These are phyloP conservation scores for Vigna unguiculata DNA, from an alignment of 306 rosid species.

Conservation along the genomic window DNA sequence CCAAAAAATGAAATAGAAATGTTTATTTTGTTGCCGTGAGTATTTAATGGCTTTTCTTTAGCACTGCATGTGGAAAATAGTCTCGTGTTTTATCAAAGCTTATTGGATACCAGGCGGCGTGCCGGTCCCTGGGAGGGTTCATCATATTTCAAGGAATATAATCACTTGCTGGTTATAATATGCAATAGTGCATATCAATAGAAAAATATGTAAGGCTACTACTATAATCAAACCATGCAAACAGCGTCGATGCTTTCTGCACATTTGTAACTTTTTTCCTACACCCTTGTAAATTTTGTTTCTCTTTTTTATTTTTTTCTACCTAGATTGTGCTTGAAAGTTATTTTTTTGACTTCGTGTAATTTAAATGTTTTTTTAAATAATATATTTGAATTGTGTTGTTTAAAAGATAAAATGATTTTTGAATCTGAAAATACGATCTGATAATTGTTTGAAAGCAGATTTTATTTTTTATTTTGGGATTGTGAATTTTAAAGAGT, in stretches of 20 bases:
- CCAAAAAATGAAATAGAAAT: conserved; percentile 11
- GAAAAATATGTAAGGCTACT: not conserved
- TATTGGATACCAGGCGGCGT: conserved; percentile 8
- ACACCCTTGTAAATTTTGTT: too few species aligned
- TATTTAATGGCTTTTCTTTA: not conserved
- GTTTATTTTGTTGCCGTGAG: conserved; percentile 25
- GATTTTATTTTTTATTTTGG: too few species aligned
- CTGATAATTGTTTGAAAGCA: too few species aligned
- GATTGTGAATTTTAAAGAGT: too few species aligned
- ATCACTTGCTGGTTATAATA: not conserved
- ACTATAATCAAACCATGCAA: not conserved
- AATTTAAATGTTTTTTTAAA: too few species aligned
- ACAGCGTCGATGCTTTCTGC: not conserved
- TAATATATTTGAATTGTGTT: too few species aligned
- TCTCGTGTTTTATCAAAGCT: not conserved
- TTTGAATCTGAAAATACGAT: too few species aligned
- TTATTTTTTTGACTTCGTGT: too few species aligned
- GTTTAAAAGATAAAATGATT: too few species aligned
- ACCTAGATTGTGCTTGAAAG: too few species aligned
- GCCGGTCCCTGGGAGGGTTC: not conserved
- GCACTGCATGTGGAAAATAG: not conserved
- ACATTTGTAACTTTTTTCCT: too few species aligned
- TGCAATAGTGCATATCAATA: not conserved
- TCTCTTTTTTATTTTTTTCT: too few species aligned
- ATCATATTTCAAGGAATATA: not conserved